Evolutionary conservation across 2,329 filamentous ascomycete genomes (phyloP), one percentile per base, ranked within the genome.

Genomic region (Cadophora sp.): DNA sequence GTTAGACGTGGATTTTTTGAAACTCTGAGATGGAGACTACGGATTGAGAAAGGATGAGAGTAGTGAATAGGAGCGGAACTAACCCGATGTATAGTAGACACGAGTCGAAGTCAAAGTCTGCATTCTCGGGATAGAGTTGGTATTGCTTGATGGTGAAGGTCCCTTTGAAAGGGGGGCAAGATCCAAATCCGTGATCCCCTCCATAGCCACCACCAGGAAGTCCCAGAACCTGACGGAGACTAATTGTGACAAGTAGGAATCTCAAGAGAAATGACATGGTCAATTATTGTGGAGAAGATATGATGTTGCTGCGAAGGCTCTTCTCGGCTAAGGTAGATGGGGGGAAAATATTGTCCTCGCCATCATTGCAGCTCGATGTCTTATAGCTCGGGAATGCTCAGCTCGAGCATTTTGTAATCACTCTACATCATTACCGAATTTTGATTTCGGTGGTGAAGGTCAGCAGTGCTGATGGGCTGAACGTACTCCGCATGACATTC

Each of bases 71-170:
- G 7, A 9, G 36, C 30, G 11, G 36, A 22, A 59, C 53, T 1
- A 14, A 68, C 66, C 66, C 61, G 8, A 64, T 47, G 41, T 66
- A 64, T 1, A 68, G 50, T 7, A 66, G 30, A 39, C 66, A 66
- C 7, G 45, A 48, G 1, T 55, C 9, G 24, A 64, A 58, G n/a
- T 66, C 64, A 58, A 64, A 68, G 47, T 68, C 63, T 13, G 41
- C 59, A 53, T 68, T 68, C 33, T 68, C 66, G 30, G 64, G 63
- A 48, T 68, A 68, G 6, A 68, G 41, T 27, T 68, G 64, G 16
- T 62, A 68, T 47, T 68, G 66, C 22, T 68, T 27, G n/a, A 68
- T 62, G 2, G 61, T 63, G 56, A 68, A 68, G 6, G 47, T 64
- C 3, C 66, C 66, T 6, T 16, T 30, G 41, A 68, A 68, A 8